These are phyloP conservation scores for Thecamonas trahens DNA, from an alignment of 78 protist genomes.

Conservation along the genomic window DNA sequence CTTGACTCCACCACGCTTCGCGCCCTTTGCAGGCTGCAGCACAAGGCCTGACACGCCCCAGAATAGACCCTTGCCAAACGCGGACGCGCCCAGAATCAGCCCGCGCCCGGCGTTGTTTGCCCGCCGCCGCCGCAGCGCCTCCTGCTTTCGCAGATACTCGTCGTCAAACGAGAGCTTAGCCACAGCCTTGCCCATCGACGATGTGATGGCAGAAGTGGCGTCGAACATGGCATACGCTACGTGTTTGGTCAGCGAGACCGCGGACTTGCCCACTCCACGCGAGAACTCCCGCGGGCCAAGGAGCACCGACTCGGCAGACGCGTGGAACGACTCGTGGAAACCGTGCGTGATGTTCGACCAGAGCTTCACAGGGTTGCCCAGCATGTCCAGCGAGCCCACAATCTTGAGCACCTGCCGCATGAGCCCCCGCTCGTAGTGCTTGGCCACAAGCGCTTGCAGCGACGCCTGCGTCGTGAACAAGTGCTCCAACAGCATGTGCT, in stretches of 20 bases:
- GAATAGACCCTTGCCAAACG: background rate
- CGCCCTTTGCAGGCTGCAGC: slow-evolving; percentile 29
- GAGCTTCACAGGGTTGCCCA: slow-evolving; percentile 38
- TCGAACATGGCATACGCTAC: background rate
- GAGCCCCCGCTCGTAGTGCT: background rate
- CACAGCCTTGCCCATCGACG: slow-evolving; percentile 1
- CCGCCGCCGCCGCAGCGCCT: too few species aligned
- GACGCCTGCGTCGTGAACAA: background rate
- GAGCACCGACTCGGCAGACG: slow-evolving; percentile 13
- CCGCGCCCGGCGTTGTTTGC: slow-evolving; percentile 14
- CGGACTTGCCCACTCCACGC: slow-evolving; percentile 1
- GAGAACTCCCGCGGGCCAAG: slow-evolving; percentile 1
- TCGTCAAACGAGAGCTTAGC: background rate
- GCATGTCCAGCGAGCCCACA: slow-evolving; percentile 22
- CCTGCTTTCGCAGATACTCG: background rate
- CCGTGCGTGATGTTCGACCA: slow-evolving; percentile 14
- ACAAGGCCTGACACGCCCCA: slow-evolving; percentile 40
- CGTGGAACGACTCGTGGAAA: slow-evolving; percentile 16
- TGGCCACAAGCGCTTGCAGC: background rate
- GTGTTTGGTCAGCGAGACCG: background rate
- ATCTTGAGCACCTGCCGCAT: background rate
- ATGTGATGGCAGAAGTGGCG: slow-evolving; percentile 2
- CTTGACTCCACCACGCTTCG: slow-evolving; percentile 4
- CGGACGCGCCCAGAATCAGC: background rate
- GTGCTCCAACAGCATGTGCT: background rate